phyloP scores from a whole-genome alignment of 2,329 filamentous ascomycete species.

The Cylindrodendrum hubeiense region DNA sequence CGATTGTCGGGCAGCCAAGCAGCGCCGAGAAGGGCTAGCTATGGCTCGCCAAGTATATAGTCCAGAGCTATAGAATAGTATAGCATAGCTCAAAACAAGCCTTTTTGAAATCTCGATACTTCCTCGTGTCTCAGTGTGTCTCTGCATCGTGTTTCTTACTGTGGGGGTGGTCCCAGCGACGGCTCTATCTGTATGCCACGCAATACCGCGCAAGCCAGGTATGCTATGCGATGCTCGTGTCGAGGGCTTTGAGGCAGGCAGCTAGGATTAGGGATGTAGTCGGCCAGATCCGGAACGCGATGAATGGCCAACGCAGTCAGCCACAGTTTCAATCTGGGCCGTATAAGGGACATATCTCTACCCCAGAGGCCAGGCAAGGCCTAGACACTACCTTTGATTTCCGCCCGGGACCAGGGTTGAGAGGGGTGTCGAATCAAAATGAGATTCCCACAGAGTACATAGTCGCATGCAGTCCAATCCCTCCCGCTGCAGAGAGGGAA shows the following conservation, averaged over 20 bases:
- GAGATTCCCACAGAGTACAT: not conserved
- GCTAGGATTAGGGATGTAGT: not conserved
- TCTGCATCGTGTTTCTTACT: not conserved
- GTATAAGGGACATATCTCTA: not conserved
- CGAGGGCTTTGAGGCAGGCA: not conserved
- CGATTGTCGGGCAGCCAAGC: not conserved
- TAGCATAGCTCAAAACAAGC: constrained; percentile 9
- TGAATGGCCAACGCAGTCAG: not conserved
- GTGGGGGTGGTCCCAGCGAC: not conserved
- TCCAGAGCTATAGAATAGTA: constrained; percentile 3
- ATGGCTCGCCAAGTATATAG: constrained; percentile 22
- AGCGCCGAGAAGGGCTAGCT: constrained; percentile 14
- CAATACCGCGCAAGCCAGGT: constrained; percentile 7
- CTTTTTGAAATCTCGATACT: constrained; percentile 4
- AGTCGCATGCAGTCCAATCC: not conserved
- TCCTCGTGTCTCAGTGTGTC: not conserved
- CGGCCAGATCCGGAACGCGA: not conserved
- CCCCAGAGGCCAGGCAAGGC: not conserved
- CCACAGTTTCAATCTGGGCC: not conserved
- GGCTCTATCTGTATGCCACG: constrained; percentile 10
- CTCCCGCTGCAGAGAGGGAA: not conserved
- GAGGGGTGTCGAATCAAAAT: not conserved
- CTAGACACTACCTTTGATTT: not conserved
- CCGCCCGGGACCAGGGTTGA: not conserved
- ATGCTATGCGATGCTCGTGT: not conserved